Percentiles rank a stretch among this genome's conserved stretches.
Evolutionary conservation across 176 grass and related monocot genomes (phyloP).

Genomic region (Aegilops bicornis): DNA sequence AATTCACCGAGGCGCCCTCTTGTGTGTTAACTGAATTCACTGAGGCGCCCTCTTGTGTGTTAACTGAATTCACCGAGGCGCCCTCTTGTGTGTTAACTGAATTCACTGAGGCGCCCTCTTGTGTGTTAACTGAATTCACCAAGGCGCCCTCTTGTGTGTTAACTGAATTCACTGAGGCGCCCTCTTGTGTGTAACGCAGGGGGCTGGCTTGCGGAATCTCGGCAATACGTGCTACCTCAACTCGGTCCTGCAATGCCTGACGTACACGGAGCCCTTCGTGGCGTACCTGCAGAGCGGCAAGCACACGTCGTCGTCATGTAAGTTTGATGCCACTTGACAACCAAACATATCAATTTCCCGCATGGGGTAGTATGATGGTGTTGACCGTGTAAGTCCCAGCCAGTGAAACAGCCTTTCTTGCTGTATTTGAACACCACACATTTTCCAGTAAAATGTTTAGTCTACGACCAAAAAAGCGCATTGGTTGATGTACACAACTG

Average conservation of each 20-base stretch:
- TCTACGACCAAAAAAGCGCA: neutral
- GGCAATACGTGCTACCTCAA: constrained; percentile 84
- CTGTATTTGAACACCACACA: neutral
- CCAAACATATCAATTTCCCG: neutral
- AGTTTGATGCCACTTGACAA: constrained; percentile 27
- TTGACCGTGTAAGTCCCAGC: neutral
- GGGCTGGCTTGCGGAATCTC: constrained; percentile 72
- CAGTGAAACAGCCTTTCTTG: neutral
- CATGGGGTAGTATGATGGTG: neutral
- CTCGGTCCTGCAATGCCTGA: constrained; percentile 83
- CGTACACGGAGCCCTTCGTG: constrained; percentile 76
- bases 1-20: no score
- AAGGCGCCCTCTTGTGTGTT: neutral
- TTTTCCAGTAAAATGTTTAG: neutral
- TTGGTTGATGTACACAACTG: no score
- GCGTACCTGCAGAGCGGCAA: constrained; percentile 77
- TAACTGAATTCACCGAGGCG: neutral
- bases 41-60: neutral
- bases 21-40: no score
- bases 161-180: neutral
- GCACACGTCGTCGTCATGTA: constrained; percentile 76
- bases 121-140: neutral
- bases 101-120: neutral
- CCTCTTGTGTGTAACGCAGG: constrained; percentile 42
- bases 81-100: neutral